phyloP scores from a whole-genome alignment of 108 stramenopile species.

The Cylindrotheca closterium region DNA sequence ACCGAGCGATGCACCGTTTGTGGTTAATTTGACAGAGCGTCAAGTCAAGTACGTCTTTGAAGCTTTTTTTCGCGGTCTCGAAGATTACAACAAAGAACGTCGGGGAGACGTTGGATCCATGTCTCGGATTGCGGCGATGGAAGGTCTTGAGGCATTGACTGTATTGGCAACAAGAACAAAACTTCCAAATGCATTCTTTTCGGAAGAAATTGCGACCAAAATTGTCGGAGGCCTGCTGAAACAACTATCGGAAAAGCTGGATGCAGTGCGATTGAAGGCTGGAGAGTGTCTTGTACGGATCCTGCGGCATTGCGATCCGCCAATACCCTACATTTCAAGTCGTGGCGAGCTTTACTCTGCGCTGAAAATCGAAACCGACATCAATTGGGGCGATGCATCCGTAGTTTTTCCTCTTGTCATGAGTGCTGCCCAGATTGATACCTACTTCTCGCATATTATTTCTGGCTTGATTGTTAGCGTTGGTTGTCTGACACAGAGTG shows the following conservation, averaged over 20 bases:
- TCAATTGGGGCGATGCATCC: constrained; percentile 56
- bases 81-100: constrained; percentile 95
- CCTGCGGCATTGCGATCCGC: neutral
- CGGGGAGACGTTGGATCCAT: constrained; percentile 98
- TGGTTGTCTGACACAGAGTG: constrained; percentile 92
- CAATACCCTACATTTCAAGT: constrained; percentile 9
- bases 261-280: constrained; percentile 80
- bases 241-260: constrained; percentile 92
- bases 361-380: neutral
- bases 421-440: constrained; percentile 64
- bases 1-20: neutral
- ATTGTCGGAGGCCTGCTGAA: constrained; percentile 74
- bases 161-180: neutral
- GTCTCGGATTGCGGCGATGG: constrained; percentile 91
- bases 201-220: constrained; percentile 26
- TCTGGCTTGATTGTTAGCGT: constrained; percentile 90
- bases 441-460: constrained; percentile 66
- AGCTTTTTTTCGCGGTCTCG: constrained; percentile 68
- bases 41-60: constrained; percentile 65
- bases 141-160: constrained; percentile 65
- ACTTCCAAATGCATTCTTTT: constrained; percentile 26
- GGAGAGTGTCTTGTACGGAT: constrained; percentile 64
- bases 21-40: constrained; percentile 13
- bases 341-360: constrained; percentile 6
- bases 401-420: constrained; percentile 73